Base-by-base conservation (phyloP, 805 yeast genomes). In the Ogataea salicorniae region DNA sequence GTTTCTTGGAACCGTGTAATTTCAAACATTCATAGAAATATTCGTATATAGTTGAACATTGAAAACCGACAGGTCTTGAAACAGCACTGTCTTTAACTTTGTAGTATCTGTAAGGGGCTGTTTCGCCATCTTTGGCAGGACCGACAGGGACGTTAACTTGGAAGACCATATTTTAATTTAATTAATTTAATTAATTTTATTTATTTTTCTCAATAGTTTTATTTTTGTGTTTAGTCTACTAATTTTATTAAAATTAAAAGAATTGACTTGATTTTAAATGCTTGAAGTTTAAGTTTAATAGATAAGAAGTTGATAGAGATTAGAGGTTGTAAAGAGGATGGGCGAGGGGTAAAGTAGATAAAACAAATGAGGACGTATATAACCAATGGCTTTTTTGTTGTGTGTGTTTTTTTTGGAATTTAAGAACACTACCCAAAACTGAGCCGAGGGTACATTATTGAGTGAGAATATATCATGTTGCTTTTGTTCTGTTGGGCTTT, bases 21-120 rank as follows among this genome's bases (percentile, higher is more conserved):
- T 70, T 68, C 43, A 81, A 80, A 55, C 84, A 77, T 64, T 84
- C 91, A 45, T 73, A 64, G 49, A 84, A 69, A 54, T 74, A 82
- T 52, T 88, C 95, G 54, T 81, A 85, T 20, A 89, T 73, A 5
- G 92, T 87, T 45, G 75, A 70, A 50, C 87, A 80, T 46, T 79
- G 79, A 50, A 77, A 74, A 50, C 81, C 87, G 2, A 43, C 44
- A 6, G 98, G 98, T 59, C 81, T 76, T 6, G 64, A 66, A 41
- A 84, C 60, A 14, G 76, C 74, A 5, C 63, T 67, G 48, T 68
- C 66, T 49, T 76, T 74, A 43, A 72, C 74, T 42, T 78, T 69
- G 48, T 70, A 70, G 58, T 76, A 81, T 70, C 90, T 79, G 70
- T 91, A 79, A 57, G 94, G 92, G 11, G 92, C 92, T 34, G 94